Evolutionary conservation across 2,329 filamentous ascomycete species (phyloP).

Genomic region (Alternaria arborescens): DNA sequence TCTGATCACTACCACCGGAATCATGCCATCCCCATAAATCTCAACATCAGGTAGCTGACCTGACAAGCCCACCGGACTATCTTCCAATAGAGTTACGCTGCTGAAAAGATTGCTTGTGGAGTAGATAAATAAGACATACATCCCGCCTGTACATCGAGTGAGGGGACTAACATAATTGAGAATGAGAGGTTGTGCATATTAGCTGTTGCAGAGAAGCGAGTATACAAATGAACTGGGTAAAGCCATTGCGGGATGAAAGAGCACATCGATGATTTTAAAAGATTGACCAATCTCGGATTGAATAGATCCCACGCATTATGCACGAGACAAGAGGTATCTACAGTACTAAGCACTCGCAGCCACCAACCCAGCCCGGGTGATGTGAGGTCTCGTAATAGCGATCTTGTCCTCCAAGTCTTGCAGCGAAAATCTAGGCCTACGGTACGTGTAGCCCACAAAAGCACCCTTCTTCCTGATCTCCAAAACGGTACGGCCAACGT

Average conservation of each 20-base stretch:
- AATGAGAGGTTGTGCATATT: not conserved
- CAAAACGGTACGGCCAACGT: constrained; percentile 72
- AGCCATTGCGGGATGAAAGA: not conserved
- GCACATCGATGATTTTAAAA: not conserved
- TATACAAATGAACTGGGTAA: not conserved
- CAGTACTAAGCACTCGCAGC: constrained; percentile 13
- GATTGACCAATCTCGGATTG: not conserved
- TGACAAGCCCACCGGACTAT: not conserved
- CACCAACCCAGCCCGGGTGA: constrained; percentile 7
- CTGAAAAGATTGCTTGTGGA: not conserved
- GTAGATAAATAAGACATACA: not conserved
- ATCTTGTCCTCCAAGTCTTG: constrained; percentile 39
- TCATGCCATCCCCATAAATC: not conserved
- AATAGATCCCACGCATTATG: not conserved
- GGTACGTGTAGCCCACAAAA: constrained; percentile 91
- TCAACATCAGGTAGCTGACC: not conserved
- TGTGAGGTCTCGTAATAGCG: constrained; percentile 2
- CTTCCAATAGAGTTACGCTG: not conserved
- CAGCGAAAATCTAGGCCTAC: constrained; percentile 56
- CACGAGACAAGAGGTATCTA: not conserved
- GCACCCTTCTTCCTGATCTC: constrained; percentile 82
- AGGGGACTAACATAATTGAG: not conserved
- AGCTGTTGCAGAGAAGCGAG: not conserved
- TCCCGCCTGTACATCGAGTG: not conserved
- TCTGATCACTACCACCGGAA: no score